Evolutionary conservation across 306 rosid genomes (phyloP).

Genomic region (Castanopsis chinensis): DNA sequence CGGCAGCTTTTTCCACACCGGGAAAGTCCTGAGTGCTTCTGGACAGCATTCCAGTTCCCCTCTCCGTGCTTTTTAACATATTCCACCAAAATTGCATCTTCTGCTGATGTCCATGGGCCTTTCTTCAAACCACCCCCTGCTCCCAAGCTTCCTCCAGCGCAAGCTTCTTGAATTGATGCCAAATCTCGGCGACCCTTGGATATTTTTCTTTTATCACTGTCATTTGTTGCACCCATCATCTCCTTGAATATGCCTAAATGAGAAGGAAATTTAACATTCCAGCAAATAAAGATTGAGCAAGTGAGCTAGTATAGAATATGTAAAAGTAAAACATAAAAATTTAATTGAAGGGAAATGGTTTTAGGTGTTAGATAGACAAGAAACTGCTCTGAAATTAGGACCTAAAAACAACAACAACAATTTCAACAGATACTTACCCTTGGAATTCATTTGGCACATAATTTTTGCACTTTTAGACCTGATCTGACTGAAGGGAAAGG

Average conservation of each 20-base stretch:
- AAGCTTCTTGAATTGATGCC: slow-evolving; percentile 35
- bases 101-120: slow-evolving; percentile 78
- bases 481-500: neutral
- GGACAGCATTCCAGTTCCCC: slow-evolving; percentile 78
- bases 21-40: slow-evolving; percentile 55
- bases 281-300: slow-evolving; percentile 6
- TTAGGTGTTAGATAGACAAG: neutral
- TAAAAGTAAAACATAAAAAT: neutral
- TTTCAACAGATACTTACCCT: neutral
- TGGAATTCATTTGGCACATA: neutral
- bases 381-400: neutral
- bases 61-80: slow-evolving; percentile 61
- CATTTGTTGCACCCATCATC: slow-evolving; percentile 41
- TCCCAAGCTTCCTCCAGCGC: slow-evolving; percentile 33
- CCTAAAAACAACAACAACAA: neutral
- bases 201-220: slow-evolving; percentile 35
- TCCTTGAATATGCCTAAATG: slow-evolving; percentile 23
- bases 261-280: neutral
- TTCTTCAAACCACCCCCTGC: slow-evolving; percentile 53
- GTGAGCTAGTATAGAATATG: neutral
- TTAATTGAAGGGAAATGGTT: neutral
- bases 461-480: neutral
- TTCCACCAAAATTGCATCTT: slow-evolving; percentile 56
- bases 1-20: slow-evolving; percentile 87
- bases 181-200: slow-evolving; percentile 29